Conservation (phyloP, 2,329 filamentous ascomycete species). For the Spiromastix sp. region DNA sequence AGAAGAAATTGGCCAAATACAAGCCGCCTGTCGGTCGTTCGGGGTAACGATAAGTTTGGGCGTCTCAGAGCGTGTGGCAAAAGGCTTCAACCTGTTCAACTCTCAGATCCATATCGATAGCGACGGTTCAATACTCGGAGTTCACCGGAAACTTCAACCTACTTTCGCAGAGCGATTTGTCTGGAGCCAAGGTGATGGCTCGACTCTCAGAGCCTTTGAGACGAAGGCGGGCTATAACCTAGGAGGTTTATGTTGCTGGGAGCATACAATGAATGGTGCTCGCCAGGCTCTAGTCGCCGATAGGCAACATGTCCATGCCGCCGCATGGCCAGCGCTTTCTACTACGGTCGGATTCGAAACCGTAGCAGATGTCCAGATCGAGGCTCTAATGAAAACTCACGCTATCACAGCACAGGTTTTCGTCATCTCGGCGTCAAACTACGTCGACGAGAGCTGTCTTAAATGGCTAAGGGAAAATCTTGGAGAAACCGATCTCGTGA, state of each 20-base stretch:
- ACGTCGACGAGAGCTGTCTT: constrained; percentile 33
- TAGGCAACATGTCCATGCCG: constrained; percentile 23
- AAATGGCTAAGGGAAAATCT: constrained; percentile 30
- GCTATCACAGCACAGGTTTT: constrained; percentile 37
- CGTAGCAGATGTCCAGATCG: constrained; percentile 35
- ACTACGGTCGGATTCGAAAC: constrained; percentile 27
- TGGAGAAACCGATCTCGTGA: constrained; percentile 23
- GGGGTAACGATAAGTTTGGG: constrained; percentile 24
- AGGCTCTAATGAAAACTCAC: constrained; percentile 38
- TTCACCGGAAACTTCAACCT: constrained; percentile 29
- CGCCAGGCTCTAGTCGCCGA: constrained; percentile 25
- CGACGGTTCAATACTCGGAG: constrained; percentile 23
- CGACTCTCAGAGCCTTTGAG: constrained; percentile 21
- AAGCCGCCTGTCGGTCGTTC: constrained; percentile 22
- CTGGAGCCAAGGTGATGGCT: constrained; percentile 26
- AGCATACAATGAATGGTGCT: constrained; percentile 29
- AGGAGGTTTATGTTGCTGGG: constrained; percentile 27
- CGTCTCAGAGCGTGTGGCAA: constrained; percentile 24
- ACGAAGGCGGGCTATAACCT: constrained; percentile 23
- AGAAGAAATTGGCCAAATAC: constrained; percentile 21
- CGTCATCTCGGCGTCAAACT: constrained; percentile 33
- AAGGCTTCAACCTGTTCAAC: constrained; percentile 26
- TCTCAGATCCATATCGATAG: constrained; percentile 25
- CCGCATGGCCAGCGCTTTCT: constrained; percentile 22
- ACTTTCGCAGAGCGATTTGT: constrained; percentile 24